Evolutionary conservation across 495 filamentous ascomycete genomes (phyloP).

Genomic region (Neurospora sp.): DNA sequence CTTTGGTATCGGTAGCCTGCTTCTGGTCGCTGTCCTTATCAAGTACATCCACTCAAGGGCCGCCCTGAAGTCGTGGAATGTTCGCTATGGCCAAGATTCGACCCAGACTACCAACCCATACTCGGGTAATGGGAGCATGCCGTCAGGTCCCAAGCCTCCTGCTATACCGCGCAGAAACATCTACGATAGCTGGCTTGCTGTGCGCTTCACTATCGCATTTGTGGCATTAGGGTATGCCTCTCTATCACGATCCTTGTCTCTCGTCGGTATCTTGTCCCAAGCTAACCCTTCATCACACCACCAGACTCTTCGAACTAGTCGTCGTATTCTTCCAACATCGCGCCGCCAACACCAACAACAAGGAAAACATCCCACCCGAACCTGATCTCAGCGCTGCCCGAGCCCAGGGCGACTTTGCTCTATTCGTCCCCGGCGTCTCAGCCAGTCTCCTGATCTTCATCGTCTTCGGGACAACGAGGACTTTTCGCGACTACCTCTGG

Average conservation of each 20-base stretch:
- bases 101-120: slow-evolving; percentile 7
- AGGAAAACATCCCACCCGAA: slow-evolving; percentile 19
- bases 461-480: slow-evolving; percentile 34
- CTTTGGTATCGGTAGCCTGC: slow-evolving; percentile 27
- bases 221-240: slow-evolving; percentile 25
- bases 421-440: slow-evolving; percentile 34
- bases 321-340: slow-evolving; percentile 32
- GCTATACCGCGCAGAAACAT: slow-evolving; percentile 14
- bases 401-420: slow-evolving; percentile 29
- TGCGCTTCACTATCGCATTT: slow-evolving; percentile 38
- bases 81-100: slow-evolving; percentile 20
- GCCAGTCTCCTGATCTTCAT: slow-evolving; percentile 29
- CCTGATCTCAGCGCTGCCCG: slow-evolving; percentile 26
- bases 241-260: neutral
- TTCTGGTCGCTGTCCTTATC: slow-evolving; percentile 31
- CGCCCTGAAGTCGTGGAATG: slow-evolving; percentile 28
- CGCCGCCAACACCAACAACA: slow-evolving; percentile 24
- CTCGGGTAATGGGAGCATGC: neutral
- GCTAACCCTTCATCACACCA: neutral
- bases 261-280: neutral
- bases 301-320: slow-evolving; percentile 30
- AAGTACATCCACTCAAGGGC: slow-evolving; percentile 38
- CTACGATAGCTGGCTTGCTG: slow-evolving; percentile 39
- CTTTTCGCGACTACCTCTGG: slow-evolving; percentile 21
- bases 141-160: slow-evolving; percentile 5